Evolutionary conservation across 495 filamentous ascomycete species (phyloP).

Genomic region (Emericellopsis terricola): DNA sequence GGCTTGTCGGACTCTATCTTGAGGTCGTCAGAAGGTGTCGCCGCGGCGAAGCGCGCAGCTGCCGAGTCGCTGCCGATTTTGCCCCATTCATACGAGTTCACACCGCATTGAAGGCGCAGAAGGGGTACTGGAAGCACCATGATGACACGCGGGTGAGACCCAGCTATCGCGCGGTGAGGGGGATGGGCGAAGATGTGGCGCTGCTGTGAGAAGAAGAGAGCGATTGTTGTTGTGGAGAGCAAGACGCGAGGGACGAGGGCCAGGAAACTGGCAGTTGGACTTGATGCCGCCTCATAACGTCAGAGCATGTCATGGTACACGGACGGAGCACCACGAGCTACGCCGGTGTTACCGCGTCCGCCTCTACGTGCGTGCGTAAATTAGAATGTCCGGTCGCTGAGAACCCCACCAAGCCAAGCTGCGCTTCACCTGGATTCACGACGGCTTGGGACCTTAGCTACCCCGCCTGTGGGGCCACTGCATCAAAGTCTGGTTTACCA

Average conservation of each 20-base stretch:
- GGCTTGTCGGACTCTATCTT: conserved; percentile 64
- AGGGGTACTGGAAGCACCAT: conserved; percentile 37
- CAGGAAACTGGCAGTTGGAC: no score
- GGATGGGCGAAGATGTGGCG: background rate
- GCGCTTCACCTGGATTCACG: no score
- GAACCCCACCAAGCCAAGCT: no score
- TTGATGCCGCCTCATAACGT: no score
- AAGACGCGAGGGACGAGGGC: background rate
- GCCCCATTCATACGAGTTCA: conserved; percentile 99
- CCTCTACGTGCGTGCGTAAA: no score
- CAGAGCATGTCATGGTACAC: no score
- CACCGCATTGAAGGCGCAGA: conserved; percentile 83
- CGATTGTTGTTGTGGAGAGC: background rate
- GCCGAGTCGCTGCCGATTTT: conserved; percentile 71
- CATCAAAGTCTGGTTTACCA: no score
- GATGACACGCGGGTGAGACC: background rate
- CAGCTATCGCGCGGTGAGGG: background rate
- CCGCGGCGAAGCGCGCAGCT: conserved; percentile 61
- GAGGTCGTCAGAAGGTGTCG: conserved; percentile 52
- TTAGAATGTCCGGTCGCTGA: no score
- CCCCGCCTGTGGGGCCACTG: no score
- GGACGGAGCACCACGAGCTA: no score
- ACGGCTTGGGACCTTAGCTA: no score
- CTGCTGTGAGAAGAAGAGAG: background rate
- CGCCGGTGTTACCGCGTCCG: no score